A percentile compares a stretch with the other conserved stretches of the same genome.
phyloP scores from a whole-genome alignment of 1,284 basidiomycete genomes.

The Apiotrichum mycotoxinovorans region DNA sequence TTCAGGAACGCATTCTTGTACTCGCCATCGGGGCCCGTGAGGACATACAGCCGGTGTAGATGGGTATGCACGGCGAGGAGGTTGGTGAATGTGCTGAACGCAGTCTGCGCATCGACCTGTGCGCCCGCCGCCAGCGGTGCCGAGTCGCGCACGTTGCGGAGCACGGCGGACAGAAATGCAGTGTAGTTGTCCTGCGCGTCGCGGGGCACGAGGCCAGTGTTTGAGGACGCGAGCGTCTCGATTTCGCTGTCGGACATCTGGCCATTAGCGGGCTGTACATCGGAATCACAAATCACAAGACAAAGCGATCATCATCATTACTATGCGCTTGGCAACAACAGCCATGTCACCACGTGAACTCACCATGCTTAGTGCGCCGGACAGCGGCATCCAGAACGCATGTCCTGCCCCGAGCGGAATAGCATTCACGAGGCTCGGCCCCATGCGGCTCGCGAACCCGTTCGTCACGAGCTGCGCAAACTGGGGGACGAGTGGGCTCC shows the following conservation, averaged over 20 bases:
- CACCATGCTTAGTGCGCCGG: constrained; percentile 21
- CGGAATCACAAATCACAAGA: too few relatives aligned
- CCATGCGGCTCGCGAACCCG: constrained; percentile 16
- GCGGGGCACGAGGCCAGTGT: neutral
- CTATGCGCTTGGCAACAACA: too few relatives aligned
- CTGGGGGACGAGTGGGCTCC: constrained; percentile 13
- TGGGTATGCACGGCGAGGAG: constrained; percentile 29
- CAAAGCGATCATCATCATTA: too few relatives aligned
- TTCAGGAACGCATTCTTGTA: constrained; percentile 35
- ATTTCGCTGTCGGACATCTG: neutral
- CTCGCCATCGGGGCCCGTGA: constrained; percentile 18
- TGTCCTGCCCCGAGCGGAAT: constrained; percentile 28
- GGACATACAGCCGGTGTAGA: constrained; percentile 35
- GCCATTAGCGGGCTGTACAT: too few relatives aligned
- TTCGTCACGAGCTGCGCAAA: constrained; percentile 20
- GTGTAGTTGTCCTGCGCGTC: constrained; percentile 23
- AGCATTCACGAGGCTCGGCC: constrained; percentile 22
- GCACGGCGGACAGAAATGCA: constrained; percentile 24
- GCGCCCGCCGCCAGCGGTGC: neutral
- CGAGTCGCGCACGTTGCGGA: constrained; percentile 23
- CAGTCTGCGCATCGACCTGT: constrained; percentile 6
- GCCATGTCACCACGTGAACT: constrained; percentile 8
- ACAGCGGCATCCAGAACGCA: constrained; percentile 29
- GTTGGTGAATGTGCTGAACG: constrained; percentile 24
- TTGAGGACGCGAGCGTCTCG: neutral